Evolutionary conservation across 768 basidiomycete genomes (phyloP).

Genomic region (Termitomyces eurrhizus): DNA sequence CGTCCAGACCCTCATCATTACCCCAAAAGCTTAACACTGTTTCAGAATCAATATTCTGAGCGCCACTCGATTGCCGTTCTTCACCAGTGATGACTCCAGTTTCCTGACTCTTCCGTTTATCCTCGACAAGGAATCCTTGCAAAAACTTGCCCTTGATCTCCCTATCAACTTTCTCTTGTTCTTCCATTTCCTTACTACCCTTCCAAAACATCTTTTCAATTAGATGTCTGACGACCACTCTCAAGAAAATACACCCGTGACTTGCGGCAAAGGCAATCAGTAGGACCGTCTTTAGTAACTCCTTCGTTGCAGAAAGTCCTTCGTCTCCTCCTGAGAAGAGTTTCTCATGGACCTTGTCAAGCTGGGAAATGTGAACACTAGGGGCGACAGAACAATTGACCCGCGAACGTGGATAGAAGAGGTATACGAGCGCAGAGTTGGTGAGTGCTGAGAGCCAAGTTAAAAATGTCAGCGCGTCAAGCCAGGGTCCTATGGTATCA

Average conservation of each 20-base stretch:
- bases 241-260: constrained; percentile 77
- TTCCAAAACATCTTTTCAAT: constrained; percentile 78
- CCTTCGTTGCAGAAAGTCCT: constrained; percentile 35
- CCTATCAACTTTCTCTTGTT: constrained; percentile 52
- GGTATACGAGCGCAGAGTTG: constrained; percentile 87
- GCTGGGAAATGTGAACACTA: constrained; percentile 12
- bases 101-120: constrained; percentile 14
- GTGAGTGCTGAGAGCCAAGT: constrained; percentile 88
- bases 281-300: constrained; percentile 58
- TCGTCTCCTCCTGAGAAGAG: constrained; percentile 17
- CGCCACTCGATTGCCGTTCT: constrained; percentile 12
- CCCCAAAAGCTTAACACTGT: constrained; percentile 55
- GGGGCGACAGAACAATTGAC: constrained; percentile 17
- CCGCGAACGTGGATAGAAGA: constrained; percentile 50
- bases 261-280: constrained; percentile 79
- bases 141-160: constrained; percentile 38
- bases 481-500: constrained; percentile 93
- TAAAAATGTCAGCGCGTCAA: constrained; percentile 82
- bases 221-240: constrained; percentile 58
- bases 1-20: constrained; percentile 69
- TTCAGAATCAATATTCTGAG: constrained; percentile 7
- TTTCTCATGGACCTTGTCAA: constrained; percentile 26
- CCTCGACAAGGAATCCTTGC: constrained; percentile 22
- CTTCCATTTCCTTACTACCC: constrained; percentile 61
- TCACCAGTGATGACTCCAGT: constrained; percentile 1